A percentile compares a stretch with the other conserved stretches of the same genome.
phyloP scores from a whole-genome alignment of 2,329 filamentous ascomycete genomes.

The Aspergillus proliferans region DNA sequence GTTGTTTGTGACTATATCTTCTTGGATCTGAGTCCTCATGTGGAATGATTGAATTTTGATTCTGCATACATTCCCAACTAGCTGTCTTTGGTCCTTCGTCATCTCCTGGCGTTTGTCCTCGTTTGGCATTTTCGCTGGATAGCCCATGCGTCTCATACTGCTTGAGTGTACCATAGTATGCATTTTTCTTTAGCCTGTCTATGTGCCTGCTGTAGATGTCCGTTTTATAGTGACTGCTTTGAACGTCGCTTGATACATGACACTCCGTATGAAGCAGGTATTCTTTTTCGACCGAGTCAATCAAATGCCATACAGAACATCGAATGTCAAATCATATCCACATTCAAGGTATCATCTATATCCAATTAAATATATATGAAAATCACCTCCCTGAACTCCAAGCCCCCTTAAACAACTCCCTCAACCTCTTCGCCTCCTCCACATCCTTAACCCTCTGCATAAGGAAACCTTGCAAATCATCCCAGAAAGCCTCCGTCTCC shows the following conservation, averaged over 20 bases:
- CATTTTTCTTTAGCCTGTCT: too few relatives aligned
- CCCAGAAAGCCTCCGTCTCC: conserved; percentile 73
- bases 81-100: too few relatives aligned
- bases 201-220: too few relatives aligned
- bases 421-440: conserved; percentile 57
- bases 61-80: neutral
- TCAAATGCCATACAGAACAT: too few relatives aligned
- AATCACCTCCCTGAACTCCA: conserved; percentile 43
- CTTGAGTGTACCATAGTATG: too few relatives aligned
- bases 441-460: conserved; percentile 70
- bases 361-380: neutral
- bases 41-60: neutral
- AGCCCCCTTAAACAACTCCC: conserved; percentile 61
- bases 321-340: neutral
- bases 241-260: too few relatives aligned
- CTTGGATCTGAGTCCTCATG: neutral
- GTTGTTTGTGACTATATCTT: neutral
- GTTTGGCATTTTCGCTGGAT: too few relatives aligned
- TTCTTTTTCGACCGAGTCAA: too few relatives aligned
- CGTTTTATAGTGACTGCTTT: too few relatives aligned
- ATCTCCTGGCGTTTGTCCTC: too few relatives aligned
- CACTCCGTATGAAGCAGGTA: too few relatives aligned
- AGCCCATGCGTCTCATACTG: too few relatives aligned
- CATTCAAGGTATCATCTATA: neutral
- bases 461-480: conserved; percentile 74